Base-by-base conservation (phyloP, 2,329 filamentous ascomycete species). In the Neopestalotiopsis sp. region DNA sequence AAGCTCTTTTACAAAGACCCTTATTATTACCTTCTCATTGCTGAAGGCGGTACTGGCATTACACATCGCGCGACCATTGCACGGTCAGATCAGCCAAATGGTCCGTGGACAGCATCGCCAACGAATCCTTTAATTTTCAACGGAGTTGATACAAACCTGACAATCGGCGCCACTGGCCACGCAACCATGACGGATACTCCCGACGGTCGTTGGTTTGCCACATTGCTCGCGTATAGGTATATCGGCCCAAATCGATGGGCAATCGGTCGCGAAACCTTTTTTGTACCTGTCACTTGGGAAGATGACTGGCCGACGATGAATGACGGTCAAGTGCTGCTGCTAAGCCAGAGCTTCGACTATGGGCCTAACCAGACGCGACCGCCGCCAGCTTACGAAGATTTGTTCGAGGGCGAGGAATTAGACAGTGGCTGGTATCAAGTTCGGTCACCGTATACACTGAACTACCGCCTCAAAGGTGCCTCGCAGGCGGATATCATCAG, bases 111-210 rank as follows among this genome's bases (percentile, higher is more conserved):
- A n/a, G 45, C 45, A 17, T 52, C 45, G 45, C 45, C 45, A 3
- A 52, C 45, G 45, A 52, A 52, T 17, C 45, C 45, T 6, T n/a
- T 52, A 3, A 52, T 52, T 57, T 76, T 78, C 3, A 80, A 64
- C 4, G 61, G 61, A 75, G 75, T 1, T 76, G 76, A 34, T 34
- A 38, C 28, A 13, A 61, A 61, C 17, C 59, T 61, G 7, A 61
- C 59, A 4, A 38, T 61, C 17, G 28, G 32, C 10, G 28, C 32
- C 4, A 61, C 59, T 4, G 59, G 59, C n/a, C 59, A 61, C n/a
- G 59, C 59, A 17, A 61, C 59, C 14, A 34, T 61, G 30, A n/a
- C 17, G 30, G 32, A 61, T 13, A 61, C 28, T n/a, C 28, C 28
- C 28, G 59, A 61, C 10, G 59, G 59, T 12, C 30, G 32, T 14